A percentile compares a stretch with the other conserved stretches of the same genome.
Evolutionary conservation across 352 stramenopile species (phyloP).

Genomic region (Peronospora destructor): DNA sequence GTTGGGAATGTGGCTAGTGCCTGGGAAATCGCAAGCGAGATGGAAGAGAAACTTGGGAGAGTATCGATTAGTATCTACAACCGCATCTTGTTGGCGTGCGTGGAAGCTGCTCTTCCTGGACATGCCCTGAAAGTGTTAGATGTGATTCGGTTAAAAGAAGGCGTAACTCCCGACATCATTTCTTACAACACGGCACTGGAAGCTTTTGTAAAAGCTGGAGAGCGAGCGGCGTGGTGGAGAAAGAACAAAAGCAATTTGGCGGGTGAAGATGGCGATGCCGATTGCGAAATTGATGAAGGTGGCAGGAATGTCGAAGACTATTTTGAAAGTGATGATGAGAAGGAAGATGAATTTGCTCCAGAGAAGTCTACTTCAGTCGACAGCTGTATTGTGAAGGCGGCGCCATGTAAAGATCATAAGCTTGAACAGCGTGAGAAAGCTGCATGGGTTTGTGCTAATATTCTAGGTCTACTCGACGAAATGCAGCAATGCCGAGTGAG

Average conservation of each 20-base stretch:
- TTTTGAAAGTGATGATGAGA: constrained; percentile 4
- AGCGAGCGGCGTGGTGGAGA: constrained; percentile 19
- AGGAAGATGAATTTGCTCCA: background rate
- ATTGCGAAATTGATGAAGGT: background rate
- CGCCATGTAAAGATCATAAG: constrained; percentile 3
- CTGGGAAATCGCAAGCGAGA: constrained; percentile 30
- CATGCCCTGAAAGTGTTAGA: constrained; percentile 37
- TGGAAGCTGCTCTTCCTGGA: constrained; percentile 28
- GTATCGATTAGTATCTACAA: constrained; percentile 46
- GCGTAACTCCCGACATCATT: constrained; percentile 29
- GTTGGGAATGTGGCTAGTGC: constrained; percentile 44
- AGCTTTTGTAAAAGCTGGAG: constrained; percentile 33
- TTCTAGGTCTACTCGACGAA: constrained; percentile 28
- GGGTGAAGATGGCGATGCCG: constrained; percentile 14
- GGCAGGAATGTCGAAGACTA: constrained; percentile 1
- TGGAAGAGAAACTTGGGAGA: constrained; percentile 40
- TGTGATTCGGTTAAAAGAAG: constrained; percentile 29
- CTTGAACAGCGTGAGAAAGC: constrained; percentile 17
- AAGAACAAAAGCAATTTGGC: constrained; percentile 18
- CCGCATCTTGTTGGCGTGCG: constrained; percentile 50
- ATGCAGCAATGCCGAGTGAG: constrained; percentile 34
- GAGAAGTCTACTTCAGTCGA: background rate
- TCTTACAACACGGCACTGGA: constrained; percentile 58
- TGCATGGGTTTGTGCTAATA: constrained; percentile 19
- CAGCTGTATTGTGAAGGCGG: background rate